phyloP scores from a whole-genome alignment of 257 asterid species.

The Solanum arcanum region DNA sequence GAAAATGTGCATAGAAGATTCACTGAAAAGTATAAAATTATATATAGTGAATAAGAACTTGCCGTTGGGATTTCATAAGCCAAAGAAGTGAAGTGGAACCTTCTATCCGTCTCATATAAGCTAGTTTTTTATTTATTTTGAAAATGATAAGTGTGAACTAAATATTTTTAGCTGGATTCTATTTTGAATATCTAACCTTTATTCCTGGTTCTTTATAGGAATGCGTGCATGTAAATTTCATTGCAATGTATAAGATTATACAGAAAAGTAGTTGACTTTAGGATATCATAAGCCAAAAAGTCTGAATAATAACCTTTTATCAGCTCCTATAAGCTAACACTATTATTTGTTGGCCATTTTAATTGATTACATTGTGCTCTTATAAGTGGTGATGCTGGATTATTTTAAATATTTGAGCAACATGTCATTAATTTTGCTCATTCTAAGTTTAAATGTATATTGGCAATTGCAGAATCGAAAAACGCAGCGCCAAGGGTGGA shows the following conservation, averaged over 20 bases:
- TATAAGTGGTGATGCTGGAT: neutral
- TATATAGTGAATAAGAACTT: neutral
- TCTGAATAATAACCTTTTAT: neutral
- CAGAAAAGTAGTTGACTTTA: neutral
- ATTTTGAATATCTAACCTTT: neutral
- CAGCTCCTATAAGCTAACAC: neutral
- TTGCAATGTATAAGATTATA: neutral
- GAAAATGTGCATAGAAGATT: neutral
- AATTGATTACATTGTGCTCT: neutral
- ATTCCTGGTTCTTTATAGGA: neutral
- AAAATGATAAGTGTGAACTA: too few relatives aligned
- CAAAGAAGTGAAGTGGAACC: neutral
- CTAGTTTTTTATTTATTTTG: neutral
- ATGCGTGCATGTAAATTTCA: neutral
- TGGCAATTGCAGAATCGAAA: conserved; percentile 43
- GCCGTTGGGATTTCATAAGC: neutral
- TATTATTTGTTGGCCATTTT: neutral
- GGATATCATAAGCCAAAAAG: neutral
- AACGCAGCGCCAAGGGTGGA: conserved; percentile 35
- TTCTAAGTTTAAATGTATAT: neutral
- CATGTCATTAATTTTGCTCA: neutral
- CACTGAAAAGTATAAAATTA: neutral
- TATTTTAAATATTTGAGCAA: neutral
- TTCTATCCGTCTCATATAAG: neutral
- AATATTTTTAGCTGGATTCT: neutral